These are phyloP conservation scores for Pelargonium myrrhifolium DNA, from an alignment of 441 rosid species.

Conservation along the genomic window DNA sequence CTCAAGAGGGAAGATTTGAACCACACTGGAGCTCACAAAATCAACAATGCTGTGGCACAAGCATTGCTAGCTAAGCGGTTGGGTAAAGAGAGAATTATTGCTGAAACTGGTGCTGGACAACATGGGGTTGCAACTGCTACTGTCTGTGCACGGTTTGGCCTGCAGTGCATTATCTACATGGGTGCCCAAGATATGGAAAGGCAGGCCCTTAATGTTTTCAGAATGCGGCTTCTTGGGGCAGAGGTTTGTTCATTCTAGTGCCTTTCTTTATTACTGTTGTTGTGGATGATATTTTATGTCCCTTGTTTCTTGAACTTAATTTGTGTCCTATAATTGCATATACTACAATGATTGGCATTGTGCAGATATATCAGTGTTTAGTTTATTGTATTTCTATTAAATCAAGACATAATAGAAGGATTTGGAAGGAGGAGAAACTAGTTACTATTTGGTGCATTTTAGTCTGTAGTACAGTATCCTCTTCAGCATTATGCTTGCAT, in stretches of 20 bases:
- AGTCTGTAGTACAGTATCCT: too few relatives aligned
- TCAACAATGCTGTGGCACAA: slow-evolving; percentile 86
- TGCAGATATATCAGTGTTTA: too few relatives aligned
- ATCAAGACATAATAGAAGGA: too few relatives aligned
- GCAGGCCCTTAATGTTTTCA: slow-evolving; percentile 79
- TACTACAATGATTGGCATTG: not conserved
- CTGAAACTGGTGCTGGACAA: slow-evolving; percentile 96
- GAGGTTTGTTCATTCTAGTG: slow-evolving; percentile 35
- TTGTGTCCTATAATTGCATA: not conserved
- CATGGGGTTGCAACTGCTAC: slow-evolving; percentile 98
- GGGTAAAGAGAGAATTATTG: slow-evolving; percentile 76
- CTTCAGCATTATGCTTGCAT: too few relatives aligned
- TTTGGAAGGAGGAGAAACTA: too few relatives aligned
- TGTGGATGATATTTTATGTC: not conserved
- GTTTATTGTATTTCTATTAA: too few relatives aligned
- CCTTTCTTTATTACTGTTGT: not conserved
- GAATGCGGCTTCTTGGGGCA: slow-evolving; percentile 91
- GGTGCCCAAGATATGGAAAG: slow-evolving; percentile 96
- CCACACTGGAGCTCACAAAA: slow-evolving; percentile 93
- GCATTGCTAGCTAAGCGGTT: slow-evolving; percentile 78
- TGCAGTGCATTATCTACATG: slow-evolving; percentile 78
- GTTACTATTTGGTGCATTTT: too few relatives aligned
- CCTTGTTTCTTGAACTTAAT: too few relatives aligned
- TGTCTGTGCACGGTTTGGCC: slow-evolving; percentile 80
- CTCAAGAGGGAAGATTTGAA: slow-evolving; percentile 93